A percentile compares a stretch with the other conserved stretches of the same genome.
Evolutionary conservation across 106 monocot species (phyloP).

Genomic region (Dioscorea dumetorum): DNA sequence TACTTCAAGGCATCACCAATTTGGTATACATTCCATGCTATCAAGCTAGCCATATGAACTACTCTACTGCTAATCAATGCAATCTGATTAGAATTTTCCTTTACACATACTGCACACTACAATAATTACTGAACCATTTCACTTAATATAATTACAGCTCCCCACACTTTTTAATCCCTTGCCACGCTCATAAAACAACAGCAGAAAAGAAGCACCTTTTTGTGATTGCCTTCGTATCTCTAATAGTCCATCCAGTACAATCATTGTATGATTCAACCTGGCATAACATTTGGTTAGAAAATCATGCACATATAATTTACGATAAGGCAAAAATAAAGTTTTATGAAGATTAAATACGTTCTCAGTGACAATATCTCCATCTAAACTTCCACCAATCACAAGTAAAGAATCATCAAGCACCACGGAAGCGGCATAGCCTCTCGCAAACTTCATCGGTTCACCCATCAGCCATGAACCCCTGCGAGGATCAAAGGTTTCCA

Average conservation of each 20-base stretch:
- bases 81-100: too few species aligned
- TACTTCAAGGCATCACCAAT: too few species aligned
- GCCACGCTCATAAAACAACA: conserved; percentile 19
- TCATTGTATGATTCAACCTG: conserved; percentile 76
- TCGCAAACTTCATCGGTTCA: conserved; percentile 37
- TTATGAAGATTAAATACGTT: conserved; percentile 22
- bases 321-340: neutral
- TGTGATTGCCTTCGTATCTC: conserved; percentile 23
- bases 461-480: conserved; percentile 36
- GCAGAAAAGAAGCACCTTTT: conserved; percentile 61
- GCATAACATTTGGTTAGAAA: too few species aligned
- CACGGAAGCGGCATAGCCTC: conserved; percentile 48
- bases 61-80: too few species aligned
- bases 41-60: too few species aligned
- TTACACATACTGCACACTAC: too few species aligned
- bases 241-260: conserved; percentile 35
- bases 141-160: neutral
- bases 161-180: neutral
- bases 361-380: conserved; percentile 16
- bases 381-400: conserved; percentile 49
- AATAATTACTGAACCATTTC: too few species aligned
- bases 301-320: neutral
- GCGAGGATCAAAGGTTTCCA: conserved; percentile 71
- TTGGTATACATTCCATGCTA: too few species aligned
- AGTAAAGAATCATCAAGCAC: conserved; percentile 36